Evolutionary conservation across 768 basidiomycete species (phyloP).

Genomic region (Vararia minispora): DNA sequence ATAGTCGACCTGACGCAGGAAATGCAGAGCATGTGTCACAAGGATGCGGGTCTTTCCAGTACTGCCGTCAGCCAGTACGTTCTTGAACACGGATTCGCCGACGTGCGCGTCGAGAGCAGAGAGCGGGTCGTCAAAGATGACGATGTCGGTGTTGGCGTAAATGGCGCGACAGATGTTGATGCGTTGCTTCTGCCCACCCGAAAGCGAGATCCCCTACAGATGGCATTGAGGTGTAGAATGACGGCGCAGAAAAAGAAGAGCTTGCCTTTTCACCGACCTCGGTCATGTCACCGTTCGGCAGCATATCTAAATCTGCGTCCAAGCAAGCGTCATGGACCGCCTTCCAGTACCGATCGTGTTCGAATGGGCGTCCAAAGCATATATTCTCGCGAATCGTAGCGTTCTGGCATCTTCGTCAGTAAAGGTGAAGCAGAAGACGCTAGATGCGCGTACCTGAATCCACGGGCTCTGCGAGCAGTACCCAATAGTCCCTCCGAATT

Average conservation of each 20-base stretch:
- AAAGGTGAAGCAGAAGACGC: conserved; percentile 1
- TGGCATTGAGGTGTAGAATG: neutral
- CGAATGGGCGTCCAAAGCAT: conserved; percentile 76
- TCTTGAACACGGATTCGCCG: conserved; percentile 77
- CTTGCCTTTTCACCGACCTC: conserved; percentile 67
- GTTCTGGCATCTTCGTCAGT: conserved; percentile 31
- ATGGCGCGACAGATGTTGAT: conserved; percentile 81
- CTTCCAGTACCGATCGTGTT: conserved; percentile 74
- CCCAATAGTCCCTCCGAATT: conserved; percentile 65
- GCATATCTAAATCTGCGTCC: conserved; percentile 68
- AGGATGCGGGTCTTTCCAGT: conserved; percentile 72
- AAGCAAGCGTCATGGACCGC: conserved; percentile 70
- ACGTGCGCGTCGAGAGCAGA: conserved; percentile 93
- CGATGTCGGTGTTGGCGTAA: conserved; percentile 78
- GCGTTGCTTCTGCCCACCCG: conserved; percentile 74
- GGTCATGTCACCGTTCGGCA: conserved; percentile 69
- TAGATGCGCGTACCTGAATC: conserved; percentile 51
- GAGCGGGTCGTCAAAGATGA: conserved; percentile 77
- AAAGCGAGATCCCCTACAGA: conserved; percentile 73
- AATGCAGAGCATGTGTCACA: conserved; percentile 87
- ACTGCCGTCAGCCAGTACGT: conserved; percentile 58
- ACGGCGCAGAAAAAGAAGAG: conserved; percentile 5
- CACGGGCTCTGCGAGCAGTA: conserved; percentile 86
- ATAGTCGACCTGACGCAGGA: conserved; percentile 80
- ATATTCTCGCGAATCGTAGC: conserved; percentile 85